These are phyloP conservation scores for Omphalea diandra DNA, from an alignment of 441 rosid species.

Conservation along the genomic window DNA sequence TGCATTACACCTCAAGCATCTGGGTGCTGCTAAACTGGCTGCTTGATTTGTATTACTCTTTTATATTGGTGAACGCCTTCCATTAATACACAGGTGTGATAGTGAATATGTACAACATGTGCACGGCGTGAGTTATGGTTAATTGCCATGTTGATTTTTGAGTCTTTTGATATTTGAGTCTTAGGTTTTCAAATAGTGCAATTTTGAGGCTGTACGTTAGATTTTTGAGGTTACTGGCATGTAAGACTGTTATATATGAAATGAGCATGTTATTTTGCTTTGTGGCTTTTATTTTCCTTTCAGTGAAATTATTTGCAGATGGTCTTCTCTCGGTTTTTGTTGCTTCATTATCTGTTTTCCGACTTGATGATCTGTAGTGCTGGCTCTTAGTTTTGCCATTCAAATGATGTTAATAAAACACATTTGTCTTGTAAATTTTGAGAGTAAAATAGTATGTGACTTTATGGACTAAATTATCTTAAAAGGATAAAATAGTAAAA, in stretches of 20 bases:
- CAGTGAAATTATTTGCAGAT: not conserved
- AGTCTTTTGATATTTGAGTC: slow-evolving; percentile 19
- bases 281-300: not conserved
- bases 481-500: too few species aligned
- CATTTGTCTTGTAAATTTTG: too few species aligned
- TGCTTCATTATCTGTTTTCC: not conserved
- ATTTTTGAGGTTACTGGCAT: slow-evolving; percentile 22
- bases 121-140: slow-evolving; percentile 19
- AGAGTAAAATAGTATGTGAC: too few species aligned
- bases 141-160: slow-evolving; percentile 6
- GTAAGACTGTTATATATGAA: slow-evolving; percentile 4
- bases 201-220: slow-evolving; percentile 26
- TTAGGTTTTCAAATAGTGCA: slow-evolving; percentile 23
- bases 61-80: slow-evolving; percentile 1
- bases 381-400: too few species aligned
- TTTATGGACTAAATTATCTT: too few species aligned
- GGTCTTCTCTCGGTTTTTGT: not conserved
- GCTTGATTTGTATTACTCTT: slow-evolving; percentile 33
- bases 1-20: slow-evolving; percentile 68
- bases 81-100: slow-evolving; percentile 15
- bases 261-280: not conserved
- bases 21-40: slow-evolving; percentile 58
- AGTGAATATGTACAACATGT: slow-evolving; percentile 35
- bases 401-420: too few species aligned
- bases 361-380: too few species aligned